Conservation (phyloP, 495 filamentous ascomycete species). For the Podospora tetraspora region DNA sequence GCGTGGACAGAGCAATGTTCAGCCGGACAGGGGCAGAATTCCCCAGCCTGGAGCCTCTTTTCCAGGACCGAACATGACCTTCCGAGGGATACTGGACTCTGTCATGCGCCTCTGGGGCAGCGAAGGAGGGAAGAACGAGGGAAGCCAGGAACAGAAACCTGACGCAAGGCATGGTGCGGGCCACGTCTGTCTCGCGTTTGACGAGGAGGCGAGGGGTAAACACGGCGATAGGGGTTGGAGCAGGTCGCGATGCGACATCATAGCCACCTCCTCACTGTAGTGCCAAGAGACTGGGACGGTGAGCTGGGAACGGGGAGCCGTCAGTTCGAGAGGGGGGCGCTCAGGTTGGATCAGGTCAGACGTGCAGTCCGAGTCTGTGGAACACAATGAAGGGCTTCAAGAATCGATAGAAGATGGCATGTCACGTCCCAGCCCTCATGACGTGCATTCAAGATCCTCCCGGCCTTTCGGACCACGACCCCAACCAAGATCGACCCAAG, state of each 20-base stretch:
- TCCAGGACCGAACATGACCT: neutral
- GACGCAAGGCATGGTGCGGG: neutral
- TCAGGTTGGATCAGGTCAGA: neutral
- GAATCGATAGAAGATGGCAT: neutral
- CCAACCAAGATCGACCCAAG: neutral
- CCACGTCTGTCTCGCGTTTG: neutral
- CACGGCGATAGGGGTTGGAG: neutral
- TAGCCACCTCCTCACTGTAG: neutral
- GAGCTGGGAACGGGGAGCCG: neutral
- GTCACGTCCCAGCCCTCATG: neutral
- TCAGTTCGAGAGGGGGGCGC: neutral
- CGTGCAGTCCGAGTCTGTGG: neutral
- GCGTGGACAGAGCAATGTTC: neutral
- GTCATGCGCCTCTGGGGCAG: neutral
- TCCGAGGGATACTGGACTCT: neutral
- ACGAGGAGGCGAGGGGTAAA: neutral
- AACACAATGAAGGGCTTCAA: too few species aligned
- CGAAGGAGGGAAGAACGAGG: neutral
- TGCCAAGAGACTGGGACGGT: too few species aligned
- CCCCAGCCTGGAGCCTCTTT: neutral
- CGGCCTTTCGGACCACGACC: neutral
- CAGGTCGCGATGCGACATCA: neutral
- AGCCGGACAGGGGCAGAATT: neutral
- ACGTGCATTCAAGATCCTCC: neutral
- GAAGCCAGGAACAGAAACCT: neutral